phyloP scores from a whole-genome alignment of 305 asterid species.

The Vinca major region DNA sequence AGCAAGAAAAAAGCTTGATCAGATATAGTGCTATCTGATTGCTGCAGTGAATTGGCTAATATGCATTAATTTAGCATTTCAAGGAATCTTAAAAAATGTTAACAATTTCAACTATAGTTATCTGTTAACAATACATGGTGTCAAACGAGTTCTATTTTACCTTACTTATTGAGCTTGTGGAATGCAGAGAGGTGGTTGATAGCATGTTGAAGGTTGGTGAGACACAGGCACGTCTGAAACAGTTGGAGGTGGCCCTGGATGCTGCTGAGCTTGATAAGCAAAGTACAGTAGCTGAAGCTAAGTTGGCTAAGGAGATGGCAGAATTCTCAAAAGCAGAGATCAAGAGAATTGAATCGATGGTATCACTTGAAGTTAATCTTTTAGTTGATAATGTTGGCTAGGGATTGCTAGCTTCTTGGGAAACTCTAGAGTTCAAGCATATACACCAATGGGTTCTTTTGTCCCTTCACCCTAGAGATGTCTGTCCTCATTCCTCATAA shows the following conservation, averaged over 20 bases:
- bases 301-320: slow-evolving; percentile 53
- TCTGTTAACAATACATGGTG: not conserved
- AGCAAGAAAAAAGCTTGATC: not conserved
- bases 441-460: not conserved
- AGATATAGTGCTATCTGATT: not conserved
- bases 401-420: not conserved
- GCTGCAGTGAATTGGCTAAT: not conserved
- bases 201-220: slow-evolving; percentile 67
- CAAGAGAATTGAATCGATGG: slow-evolving; percentile 63
- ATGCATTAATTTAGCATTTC: not conserved
- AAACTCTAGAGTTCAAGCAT: not conserved
- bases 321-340: slow-evolving; percentile 55
- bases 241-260: slow-evolving; percentile 65
- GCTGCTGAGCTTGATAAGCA: slow-evolving; percentile 56
- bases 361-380: slow-evolving; percentile 5
- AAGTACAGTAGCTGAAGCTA: slow-evolving; percentile 62
- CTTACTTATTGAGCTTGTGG: slow-evolving; percentile 18
- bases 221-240: slow-evolving; percentile 52
- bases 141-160: slow-evolving; percentile 15
- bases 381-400: not conserved
- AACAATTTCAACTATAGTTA: not conserved
- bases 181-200: slow-evolving; percentile 62
- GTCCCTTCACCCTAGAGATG: not conserved
- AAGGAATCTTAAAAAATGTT: not conserved
- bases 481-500: not conserved